phyloP scores from a whole-genome alignment of 768 basidiomycete genomes.

The Candolleomyces aberdarensis region DNA sequence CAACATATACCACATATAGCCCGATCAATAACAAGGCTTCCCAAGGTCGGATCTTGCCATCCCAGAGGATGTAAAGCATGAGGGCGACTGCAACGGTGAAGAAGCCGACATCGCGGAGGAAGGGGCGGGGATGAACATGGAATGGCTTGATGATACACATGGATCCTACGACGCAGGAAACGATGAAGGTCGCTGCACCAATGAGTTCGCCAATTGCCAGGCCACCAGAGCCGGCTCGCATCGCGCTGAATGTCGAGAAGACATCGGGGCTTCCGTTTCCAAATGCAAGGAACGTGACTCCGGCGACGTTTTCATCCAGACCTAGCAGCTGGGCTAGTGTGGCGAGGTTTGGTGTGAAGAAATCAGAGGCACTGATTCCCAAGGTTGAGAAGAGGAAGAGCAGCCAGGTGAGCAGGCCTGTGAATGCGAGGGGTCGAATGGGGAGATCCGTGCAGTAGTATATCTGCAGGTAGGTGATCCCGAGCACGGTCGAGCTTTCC shows the following conservation, averaged over 20 bases:
- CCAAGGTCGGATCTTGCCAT: conserved; percentile 65
- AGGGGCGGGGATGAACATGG: conserved; percentile 72
- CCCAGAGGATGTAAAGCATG: conserved; percentile 75
- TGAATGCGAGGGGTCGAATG: conserved; percentile 59
- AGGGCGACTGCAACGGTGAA: conserved; percentile 80
- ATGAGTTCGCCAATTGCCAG: conserved; percentile 93
- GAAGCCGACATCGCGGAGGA: conserved; percentile 93
- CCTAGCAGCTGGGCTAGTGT: conserved; percentile 85
- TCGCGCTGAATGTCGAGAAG: conserved; percentile 93
- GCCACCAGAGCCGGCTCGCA: conserved; percentile 80
- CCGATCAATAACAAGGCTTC: conserved; percentile 72
- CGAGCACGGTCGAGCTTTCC: conserved; percentile 58
- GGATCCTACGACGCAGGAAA: conserved; percentile 94
- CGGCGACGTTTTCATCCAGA: conserved; percentile 89
- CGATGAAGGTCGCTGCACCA: conserved; percentile 94
- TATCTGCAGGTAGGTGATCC: conserved; percentile 60
- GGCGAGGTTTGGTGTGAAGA: conserved; percentile 95
- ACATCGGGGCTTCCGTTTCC: conserved; percentile 97
- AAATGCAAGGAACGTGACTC: conserved; percentile 95
- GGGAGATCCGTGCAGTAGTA: conserved; percentile 68
- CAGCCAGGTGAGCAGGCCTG: conserved; percentile 71
- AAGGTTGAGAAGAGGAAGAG: conserved; percentile 93
- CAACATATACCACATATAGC: conserved; percentile 77
- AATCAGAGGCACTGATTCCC: conserved; percentile 93
- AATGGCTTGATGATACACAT: conserved; percentile 98